These are phyloP conservation scores for Sclerotinia sclerotiorum DNA, from an alignment of 2,329 filamentous ascomycete species.

Conservation along the genomic window DNA sequence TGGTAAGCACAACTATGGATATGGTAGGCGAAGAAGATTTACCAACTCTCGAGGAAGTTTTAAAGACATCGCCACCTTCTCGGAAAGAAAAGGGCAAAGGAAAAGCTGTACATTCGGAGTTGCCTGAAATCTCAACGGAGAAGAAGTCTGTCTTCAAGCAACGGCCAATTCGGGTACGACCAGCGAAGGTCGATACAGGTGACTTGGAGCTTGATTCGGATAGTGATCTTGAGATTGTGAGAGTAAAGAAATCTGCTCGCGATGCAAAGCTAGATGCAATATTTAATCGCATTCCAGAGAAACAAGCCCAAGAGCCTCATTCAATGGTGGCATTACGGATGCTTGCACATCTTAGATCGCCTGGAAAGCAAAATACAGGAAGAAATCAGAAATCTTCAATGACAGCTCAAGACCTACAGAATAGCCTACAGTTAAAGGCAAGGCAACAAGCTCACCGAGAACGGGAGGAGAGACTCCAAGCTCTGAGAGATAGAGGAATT, in stretches of 20 bases:
- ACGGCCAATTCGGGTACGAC: slow-evolving; percentile 43
- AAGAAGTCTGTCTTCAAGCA: slow-evolving; percentile 34
- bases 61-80: slow-evolving; percentile 30
- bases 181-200: slow-evolving; percentile 43
- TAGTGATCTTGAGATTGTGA: slow-evolving; percentile 46
- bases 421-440: slow-evolving; percentile 67
- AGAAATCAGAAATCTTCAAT: slow-evolving; percentile 55
- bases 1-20: not conserved
- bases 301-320: slow-evolving; percentile 60
- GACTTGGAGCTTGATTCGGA: slow-evolving; percentile 47
- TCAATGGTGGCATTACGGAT: slow-evolving; percentile 69
- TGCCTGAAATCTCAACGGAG: slow-evolving; percentile 22
- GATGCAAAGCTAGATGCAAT: slow-evolving; percentile 59
- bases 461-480: slow-evolving; percentile 72
- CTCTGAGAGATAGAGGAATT: slow-evolving; percentile 76
- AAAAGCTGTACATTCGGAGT: slow-evolving; percentile 47
- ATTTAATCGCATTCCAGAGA: slow-evolving; percentile 67
- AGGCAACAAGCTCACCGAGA: slow-evolving; percentile 77
- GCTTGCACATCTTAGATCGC: slow-evolving; percentile 70
- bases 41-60: slow-evolving; percentile 29
- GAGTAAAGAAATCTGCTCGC: slow-evolving; percentile 34
- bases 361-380: slow-evolving; percentile 51
- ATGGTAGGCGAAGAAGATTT: slow-evolving; percentile 24
- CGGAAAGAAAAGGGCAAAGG: slow-evolving; percentile 59
- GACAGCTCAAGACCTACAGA: slow-evolving; percentile 68